These are phyloP conservation scores for Solioccasus polychromus DNA, from an alignment of 768 basidiomycete species.

Conservation along the genomic window DNA sequence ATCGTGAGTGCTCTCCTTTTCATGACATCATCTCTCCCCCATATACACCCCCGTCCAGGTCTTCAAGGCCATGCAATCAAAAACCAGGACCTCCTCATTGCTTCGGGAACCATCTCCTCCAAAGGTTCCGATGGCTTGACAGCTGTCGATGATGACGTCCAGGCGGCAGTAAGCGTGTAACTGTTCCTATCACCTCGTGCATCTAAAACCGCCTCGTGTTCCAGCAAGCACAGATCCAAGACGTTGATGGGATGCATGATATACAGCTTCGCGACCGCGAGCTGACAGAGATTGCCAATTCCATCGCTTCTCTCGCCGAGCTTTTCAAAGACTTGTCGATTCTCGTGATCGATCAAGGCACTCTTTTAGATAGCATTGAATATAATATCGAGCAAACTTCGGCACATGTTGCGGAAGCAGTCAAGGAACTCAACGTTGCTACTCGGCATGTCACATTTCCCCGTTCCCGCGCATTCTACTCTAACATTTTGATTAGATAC, in stretches of 20 bases:
- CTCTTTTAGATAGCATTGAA: constrained; percentile 92
- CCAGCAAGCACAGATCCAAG: constrained; percentile 35
- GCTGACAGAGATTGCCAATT: constrained; percentile 85
- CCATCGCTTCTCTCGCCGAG: constrained; percentile 87
- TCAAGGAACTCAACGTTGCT: constrained; percentile 78
- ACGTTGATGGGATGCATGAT: constrained; percentile 38
- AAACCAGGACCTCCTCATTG: constrained; percentile 90
- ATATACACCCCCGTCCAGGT: constrained; percentile 45
- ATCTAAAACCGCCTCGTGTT: constrained; percentile 11
- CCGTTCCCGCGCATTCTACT: not conserved
- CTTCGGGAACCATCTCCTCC: constrained; percentile 81
- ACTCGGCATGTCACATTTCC: constrained; percentile 55
- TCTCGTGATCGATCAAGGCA: constrained; percentile 97
- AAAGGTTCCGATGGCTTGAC: constrained; percentile 79
- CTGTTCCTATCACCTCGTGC: constrained; percentile 12
- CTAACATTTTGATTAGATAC: constrained; percentile 51
- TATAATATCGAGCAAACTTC: constrained; percentile 96
- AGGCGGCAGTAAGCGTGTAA: constrained; percentile 67
- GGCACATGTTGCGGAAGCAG: constrained; percentile 76
- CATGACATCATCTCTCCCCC: constrained; percentile 15
- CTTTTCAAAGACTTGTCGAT: constrained; percentile 93
- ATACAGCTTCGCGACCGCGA: constrained; percentile 60
- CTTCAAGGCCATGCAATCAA: constrained; percentile 97
- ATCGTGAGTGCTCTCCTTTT: constrained; percentile 63
- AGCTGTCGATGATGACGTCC: constrained; percentile 88